Evolutionary conservation across 352 stramenopile genomes (phyloP), one percentile per base, ranked within the genome.

Genomic region (Discostella stelligera): DNA sequence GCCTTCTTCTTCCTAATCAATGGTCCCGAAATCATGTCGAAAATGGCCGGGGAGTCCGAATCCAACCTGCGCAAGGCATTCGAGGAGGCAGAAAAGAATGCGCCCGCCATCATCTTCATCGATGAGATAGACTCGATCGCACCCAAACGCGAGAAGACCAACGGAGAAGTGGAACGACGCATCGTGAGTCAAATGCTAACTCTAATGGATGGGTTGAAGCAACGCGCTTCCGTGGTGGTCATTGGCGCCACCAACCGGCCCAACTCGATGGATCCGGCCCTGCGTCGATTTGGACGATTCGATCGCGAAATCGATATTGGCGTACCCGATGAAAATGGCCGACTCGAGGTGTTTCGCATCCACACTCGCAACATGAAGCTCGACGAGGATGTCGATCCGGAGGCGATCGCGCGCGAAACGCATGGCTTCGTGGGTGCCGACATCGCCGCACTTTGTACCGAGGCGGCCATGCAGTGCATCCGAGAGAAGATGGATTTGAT

Each of bases 401-500:
- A 99, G 84, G 71, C 94, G 25, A 98, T 99, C 86, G 97, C 97
- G 10, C 93, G 95, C 59, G 96, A 99, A 79, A 99, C 97, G 18
- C 97, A 99, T 86, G 97, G 98, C 74, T 99, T 99, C 81, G 97
- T 99, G 18, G 97, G 97, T 77, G 97, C 97, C 11, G 98, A 99
- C 94, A 98, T 99, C 89, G 97, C 97, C 23, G 96, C 97, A 8
- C 90, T 99, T 44, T 99, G 97, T 91, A 99, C 96, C 20, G 97
- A 99, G 84, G 92, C 92, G 23, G 96, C 96, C 39, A 95, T 99
- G 89, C 96, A 99, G 89, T 99, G 97, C 82, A 99, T 99, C 72
- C 93, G 97, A 41, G 97, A 99, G 85, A 99, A 99, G 93, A 99
- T 99, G 97, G 97, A 99, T 85, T 93, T 99, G 62, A 99, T 99